Conservation (phyloP, 495 filamentous ascomycete genomes). For the Collariella sp. region DNA sequence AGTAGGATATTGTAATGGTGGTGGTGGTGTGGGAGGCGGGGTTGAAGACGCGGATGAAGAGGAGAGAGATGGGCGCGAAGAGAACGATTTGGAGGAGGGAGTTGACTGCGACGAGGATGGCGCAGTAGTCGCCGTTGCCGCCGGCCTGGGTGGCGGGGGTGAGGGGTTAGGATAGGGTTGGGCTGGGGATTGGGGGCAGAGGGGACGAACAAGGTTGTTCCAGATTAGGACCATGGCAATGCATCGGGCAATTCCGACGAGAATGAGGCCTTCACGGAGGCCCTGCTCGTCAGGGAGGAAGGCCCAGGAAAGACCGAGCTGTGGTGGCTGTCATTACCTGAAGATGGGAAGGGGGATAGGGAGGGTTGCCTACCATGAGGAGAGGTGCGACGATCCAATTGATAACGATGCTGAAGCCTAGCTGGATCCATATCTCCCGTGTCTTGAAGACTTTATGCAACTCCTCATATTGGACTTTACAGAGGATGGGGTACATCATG, state of each 20-base stretch:
- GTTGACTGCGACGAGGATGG: conserved; percentile 83
- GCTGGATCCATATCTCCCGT: conserved; percentile 65
- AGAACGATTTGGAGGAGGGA: conserved; percentile 80
- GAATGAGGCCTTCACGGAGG: conserved; percentile 63
- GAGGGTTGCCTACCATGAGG: conserved; percentile 57
- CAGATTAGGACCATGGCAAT: conserved; percentile 62
- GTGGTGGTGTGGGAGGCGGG: conserved; percentile 18
- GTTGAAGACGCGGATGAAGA: conserved; percentile 69
- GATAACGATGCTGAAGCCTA: conserved; percentile 65
- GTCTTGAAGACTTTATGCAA: conserved; percentile 59
- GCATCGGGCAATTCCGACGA: conserved; percentile 70
- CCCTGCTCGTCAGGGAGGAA: conserved; percentile 65
- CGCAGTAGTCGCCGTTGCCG: conserved; percentile 78
- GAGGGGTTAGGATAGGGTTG: not conserved
- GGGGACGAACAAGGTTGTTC: conserved; percentile 29
- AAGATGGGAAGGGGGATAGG: conserved; percentile 59
- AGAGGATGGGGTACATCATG: conserved; percentile 95
- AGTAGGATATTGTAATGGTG: conserved; percentile 49
- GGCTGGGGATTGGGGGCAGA: not conserved
- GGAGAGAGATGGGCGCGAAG: conserved; percentile 69
- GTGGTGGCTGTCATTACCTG: conserved; percentile 57
- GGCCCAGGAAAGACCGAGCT: conserved; percentile 72
- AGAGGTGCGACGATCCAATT: conserved; percentile 92
- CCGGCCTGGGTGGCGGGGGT: conserved; percentile 39
- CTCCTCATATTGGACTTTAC: conserved; percentile 81